Conservation (phyloP, 2,329 filamentous ascomycete species). For the Epichloe uncinata region DNA sequence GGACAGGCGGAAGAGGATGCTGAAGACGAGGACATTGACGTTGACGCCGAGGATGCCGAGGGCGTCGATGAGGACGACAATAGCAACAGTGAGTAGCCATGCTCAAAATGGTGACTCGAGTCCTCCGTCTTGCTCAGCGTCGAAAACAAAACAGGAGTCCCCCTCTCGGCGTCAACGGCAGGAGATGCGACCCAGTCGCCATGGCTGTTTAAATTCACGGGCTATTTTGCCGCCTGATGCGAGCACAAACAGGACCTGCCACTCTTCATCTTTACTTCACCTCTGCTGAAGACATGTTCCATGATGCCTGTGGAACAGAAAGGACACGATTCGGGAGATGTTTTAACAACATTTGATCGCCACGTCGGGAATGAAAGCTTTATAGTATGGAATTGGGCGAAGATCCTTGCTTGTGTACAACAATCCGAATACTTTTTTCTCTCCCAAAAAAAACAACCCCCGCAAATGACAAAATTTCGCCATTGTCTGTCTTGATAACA, state of each 20-base stretch:
- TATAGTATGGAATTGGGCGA: not conserved
- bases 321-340: not conserved
- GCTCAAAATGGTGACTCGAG: slow-evolving; percentile 1
- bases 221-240: slow-evolving; percentile 1
- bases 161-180: not conserved
- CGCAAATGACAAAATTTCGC: not conserved
- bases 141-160: not conserved
- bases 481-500: not conserved
- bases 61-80: slow-evolving; percentile 7
- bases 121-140: slow-evolving; percentile 1
- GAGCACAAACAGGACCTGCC: not conserved
- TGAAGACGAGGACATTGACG: slow-evolving; percentile 13
- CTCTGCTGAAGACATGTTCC: not conserved
- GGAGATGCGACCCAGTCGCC: slow-evolving; percentile 1
- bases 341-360: not conserved
- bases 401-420: not conserved
- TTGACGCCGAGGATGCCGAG: slow-evolving; percentile 10
- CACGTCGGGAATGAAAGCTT: not conserved
- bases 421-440: not conserved
- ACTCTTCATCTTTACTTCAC: too few species aligned
- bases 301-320: not conserved
- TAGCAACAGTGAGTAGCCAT: slow-evolving; percentile 8
- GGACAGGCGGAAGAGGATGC: slow-evolving; percentile 12
- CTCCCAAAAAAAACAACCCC: too few species aligned
- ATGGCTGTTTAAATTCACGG: slow-evolving; percentile 4